A percentile compares a stretch with the other conserved stretches of the same genome.
Evolutionary conservation across 1,139 yeast genomes (phyloP).

Genomic region (Suhomyces coccinellae): DNA sequence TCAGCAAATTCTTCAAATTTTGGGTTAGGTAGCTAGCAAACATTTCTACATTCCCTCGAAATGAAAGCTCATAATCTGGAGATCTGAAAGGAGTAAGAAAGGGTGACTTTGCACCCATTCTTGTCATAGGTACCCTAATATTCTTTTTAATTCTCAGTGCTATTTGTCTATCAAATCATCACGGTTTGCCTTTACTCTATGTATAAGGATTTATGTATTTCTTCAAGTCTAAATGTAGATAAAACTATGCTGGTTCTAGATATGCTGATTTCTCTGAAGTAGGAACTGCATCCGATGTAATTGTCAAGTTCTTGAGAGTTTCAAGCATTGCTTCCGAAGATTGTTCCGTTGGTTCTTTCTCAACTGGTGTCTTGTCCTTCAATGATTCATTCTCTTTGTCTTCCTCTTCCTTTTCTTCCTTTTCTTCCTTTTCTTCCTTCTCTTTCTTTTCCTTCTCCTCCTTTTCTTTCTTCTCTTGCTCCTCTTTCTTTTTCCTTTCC

Average conservation of each 20-base stretch:
- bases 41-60: neutral
- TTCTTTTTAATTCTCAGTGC: slow-evolving; percentile 13
- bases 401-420: neutral
- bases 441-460: neutral
- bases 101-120: neutral
- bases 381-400: neutral
- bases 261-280: neutral
- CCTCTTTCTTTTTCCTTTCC: neutral
- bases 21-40: slow-evolving; percentile 29
- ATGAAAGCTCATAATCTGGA: neutral
- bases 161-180: slow-evolving; percentile 6
- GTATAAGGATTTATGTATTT: slow-evolving; percentile 10
- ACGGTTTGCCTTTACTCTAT: slow-evolving; percentile 9
- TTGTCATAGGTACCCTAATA: slow-evolving; percentile 6
- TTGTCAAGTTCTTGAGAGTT: slow-evolving; percentile 3
- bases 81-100: slow-evolving; percentile 2
- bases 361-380: neutral
- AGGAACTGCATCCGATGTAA: neutral
- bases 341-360: neutral
- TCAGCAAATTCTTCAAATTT: slow-evolving; percentile 68
- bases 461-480: neutral
- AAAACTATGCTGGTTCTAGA: neutral
- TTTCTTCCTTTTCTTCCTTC: neutral
- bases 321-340: neutral
- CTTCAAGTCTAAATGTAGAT: slow-evolving; percentile 5